A percentile compares a stretch with the other conserved stretches of the same genome.
These are phyloP conservation scores for Agrocybe chaxingu DNA, from an alignment of 768 basidiomycete genomes.

Conservation along the genomic window DNA sequence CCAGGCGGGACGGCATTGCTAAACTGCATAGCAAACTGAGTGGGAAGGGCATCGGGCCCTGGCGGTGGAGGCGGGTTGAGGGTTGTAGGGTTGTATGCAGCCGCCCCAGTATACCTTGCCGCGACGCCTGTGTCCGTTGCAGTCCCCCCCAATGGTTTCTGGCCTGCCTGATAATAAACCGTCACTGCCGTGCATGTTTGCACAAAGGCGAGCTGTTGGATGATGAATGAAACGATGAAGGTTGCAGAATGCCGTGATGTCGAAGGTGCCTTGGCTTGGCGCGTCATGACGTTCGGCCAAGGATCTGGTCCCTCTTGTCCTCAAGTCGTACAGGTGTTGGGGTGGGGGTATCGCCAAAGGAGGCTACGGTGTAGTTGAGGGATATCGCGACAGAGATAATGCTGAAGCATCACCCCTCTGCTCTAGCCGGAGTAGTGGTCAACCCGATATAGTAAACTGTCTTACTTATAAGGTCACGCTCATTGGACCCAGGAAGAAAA, in stretches of 20 bases:
- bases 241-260: not conserved
- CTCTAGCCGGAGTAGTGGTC: too few relatives aligned
- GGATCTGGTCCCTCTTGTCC: not conserved
- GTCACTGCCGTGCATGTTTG: slow-evolving; percentile 23
- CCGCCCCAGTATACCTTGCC: slow-evolving; percentile 44
- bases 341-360: too few relatives aligned
- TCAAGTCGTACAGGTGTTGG: too few relatives aligned
- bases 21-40: slow-evolving; percentile 44
- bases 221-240: not conserved
- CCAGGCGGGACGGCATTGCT: slow-evolving; percentile 28
- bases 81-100: slow-evolving; percentile 51
- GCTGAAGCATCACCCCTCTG: too few relatives aligned
- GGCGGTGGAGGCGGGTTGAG: slow-evolving; percentile 53
- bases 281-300: not conserved
- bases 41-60: slow-evolving; percentile 34
- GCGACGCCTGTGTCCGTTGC: slow-evolving; percentile 29
- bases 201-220: slow-evolving; percentile 3
- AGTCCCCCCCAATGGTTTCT: slow-evolving; percentile 20
- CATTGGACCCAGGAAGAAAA: too few relatives aligned
- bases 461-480: too few relatives aligned
- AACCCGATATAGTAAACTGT: too few relatives aligned
- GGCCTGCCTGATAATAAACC: slow-evolving; percentile 31
- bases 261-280: not conserved
- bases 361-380: too few relatives aligned
- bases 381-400: too few relatives aligned